Evolutionary conservation across 2,329 filamentous ascomycete species (phyloP).

Genomic region (Aspergillus novoparasiticus): DNA sequence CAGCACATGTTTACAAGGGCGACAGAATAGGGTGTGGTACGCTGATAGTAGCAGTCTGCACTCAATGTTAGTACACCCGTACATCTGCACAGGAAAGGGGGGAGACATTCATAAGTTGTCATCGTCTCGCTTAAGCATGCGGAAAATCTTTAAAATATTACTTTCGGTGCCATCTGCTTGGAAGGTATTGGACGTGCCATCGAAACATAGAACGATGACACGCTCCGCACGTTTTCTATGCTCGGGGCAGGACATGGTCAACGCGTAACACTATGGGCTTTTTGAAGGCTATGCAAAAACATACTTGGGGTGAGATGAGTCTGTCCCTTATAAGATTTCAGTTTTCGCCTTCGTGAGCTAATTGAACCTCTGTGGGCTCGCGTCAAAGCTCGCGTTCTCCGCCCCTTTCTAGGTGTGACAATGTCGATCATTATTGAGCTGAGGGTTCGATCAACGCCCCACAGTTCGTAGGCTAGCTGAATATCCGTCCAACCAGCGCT

Average conservation of each 20-base stretch:
- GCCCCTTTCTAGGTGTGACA: not conserved
- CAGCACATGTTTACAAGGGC: not conserved
- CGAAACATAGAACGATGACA: slow-evolving; percentile 4
- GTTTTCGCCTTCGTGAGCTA: not conserved
- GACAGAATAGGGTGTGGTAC: not conserved
- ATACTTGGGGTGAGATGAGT: not conserved
- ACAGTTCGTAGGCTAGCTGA: not conserved
- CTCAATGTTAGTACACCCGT: not conserved
- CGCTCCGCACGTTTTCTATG: not conserved
- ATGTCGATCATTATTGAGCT: not conserved
- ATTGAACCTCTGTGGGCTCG: not conserved
- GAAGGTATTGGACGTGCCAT: slow-evolving; percentile 4
- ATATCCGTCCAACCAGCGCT: not conserved
- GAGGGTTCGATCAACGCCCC: not conserved
- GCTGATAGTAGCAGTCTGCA: slow-evolving; percentile 2
- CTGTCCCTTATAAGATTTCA: slow-evolving; percentile 3
- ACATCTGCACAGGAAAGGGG: not conserved
- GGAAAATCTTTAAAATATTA: slow-evolving; percentile 3
- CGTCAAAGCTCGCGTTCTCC: not conserved
- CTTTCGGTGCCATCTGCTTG: slow-evolving; percentile 2
- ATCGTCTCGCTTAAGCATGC: not conserved
- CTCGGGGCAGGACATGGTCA: not conserved
- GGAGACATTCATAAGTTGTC: slow-evolving; percentile 3
- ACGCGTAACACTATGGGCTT: not conserved
- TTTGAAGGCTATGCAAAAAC: not conserved